These are phyloP conservation scores for Penicillium sp. DNA, from an alignment of 2,329 filamentous ascomycete genomes.

Conservation along the genomic window DNA sequence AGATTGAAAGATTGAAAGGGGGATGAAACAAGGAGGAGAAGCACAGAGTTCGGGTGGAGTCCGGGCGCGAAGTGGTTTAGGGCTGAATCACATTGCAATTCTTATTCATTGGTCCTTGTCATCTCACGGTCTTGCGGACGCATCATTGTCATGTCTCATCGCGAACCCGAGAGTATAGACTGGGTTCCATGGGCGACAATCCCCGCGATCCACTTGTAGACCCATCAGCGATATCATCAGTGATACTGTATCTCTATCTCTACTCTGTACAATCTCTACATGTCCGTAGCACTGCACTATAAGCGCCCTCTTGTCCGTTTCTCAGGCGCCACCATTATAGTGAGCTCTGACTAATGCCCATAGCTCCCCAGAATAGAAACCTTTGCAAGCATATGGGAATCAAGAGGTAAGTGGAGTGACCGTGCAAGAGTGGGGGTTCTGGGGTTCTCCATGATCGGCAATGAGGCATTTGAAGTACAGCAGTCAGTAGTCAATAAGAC, in stretches of 20 bases:
- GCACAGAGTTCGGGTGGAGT: conserved; percentile 2
- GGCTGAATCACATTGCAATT: conserved; percentile 4
- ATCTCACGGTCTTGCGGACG: background rate
- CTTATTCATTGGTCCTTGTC: background rate
- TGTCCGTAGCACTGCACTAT: background rate
- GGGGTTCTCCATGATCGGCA: background rate
- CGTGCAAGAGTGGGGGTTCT: background rate
- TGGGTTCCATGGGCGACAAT: background rate
- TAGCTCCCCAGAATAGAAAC: no score
- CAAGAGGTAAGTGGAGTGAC: background rate
- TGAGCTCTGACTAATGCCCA: background rate
- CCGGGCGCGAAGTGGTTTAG: conserved; percentile 3
- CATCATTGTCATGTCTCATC: background rate
- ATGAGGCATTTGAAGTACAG: background rate
- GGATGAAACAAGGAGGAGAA: conserved; percentile 15
- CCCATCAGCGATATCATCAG: no score
- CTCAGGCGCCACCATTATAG: background rate
- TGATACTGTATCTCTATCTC: no score
- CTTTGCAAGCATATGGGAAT: background rate
- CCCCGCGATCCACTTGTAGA: background rate
- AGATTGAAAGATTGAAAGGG: conserved; percentile 7
- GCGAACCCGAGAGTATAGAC: background rate
- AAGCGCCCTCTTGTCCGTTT: background rate
- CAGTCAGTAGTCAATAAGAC: background rate
- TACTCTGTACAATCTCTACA: background rate